Evolutionary conservation across 2,329 filamentous ascomycete genomes (phyloP), one percentile per base, ranked within the genome.

Genomic region (Lasiodiplodia hormozganensis): DNA sequence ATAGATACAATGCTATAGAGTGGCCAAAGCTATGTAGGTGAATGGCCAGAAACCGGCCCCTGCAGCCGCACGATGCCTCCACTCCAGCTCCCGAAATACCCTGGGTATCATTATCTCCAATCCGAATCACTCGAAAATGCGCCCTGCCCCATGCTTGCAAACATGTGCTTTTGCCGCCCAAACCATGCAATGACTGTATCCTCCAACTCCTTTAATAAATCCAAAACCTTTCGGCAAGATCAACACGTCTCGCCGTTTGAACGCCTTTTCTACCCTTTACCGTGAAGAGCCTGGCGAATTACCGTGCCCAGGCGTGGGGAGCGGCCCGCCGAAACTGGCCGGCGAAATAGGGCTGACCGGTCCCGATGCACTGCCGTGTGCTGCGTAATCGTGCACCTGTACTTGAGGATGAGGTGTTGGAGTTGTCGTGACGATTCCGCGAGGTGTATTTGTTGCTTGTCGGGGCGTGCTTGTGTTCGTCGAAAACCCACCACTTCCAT

Each of bases 51-150:
- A 64, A 12, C 14, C 60, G 47, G 60, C 58, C 58, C 40, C 43
- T 16, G 25, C 58, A 25, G 28, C 60, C 47, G 60, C 18, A 52
- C 11, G 14, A 52, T 64, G 60, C 47, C 60, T 64, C 60, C 43
- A 52, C 60, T 52, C 60, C 47, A 38, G 47, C 47, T 52, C 60
- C 47, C 38, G 60, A 64, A 47, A 52, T 64, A 64, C 60, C 60
- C 60, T 52, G 60, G 60, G 60, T 64, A 64, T 64, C 60, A 64
- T 64, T 64, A 64, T 64, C 31, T 25, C 47, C 47, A 64, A 64
- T 64, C 60, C 60, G 40, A 49, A 64, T 52, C 43, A 64, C 28
- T 64, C 47, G 31, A 62, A 60, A 38, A 52, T 64, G 40, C 60
- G 60, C 60, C 60, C 60, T 52, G 60, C 60, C 14, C 40, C 60